Conservation (phyloP, 108 stramenopile genomes). For the Epipyxis sp. region DNA sequence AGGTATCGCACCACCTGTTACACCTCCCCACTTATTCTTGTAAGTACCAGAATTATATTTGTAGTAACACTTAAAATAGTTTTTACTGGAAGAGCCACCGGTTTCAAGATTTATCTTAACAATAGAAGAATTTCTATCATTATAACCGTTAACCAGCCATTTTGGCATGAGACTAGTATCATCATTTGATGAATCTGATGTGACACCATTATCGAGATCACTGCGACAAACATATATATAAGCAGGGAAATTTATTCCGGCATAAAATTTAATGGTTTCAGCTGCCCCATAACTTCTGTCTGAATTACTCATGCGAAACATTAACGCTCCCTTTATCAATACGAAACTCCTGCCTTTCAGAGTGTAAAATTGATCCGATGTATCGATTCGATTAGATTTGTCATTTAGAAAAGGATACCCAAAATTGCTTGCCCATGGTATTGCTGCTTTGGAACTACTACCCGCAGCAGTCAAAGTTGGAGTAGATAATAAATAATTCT, state of each 20-base stretch:
- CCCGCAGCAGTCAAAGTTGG: background rate
- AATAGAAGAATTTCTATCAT: no score
- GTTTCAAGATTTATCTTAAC: background rate
- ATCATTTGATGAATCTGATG: no score
- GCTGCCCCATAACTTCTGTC: conserved; percentile 1
- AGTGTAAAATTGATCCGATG: no score
- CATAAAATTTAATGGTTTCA: conserved; percentile 18
- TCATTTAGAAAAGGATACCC: no score
- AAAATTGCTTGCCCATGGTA: no score
- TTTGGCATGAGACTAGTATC: background rate
- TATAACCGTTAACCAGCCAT: conserved; percentile 11
- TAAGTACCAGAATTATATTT: background rate
- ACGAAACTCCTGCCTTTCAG: no score
- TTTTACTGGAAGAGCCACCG: background rate
- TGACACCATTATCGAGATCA: background rate
- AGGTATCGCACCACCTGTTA: background rate
- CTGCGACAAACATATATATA: conserved; percentile 3
- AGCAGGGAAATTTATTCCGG: conserved; percentile 14
- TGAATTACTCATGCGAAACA: conserved; percentile 1
- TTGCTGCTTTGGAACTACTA: background rate
- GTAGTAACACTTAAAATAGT: background rate
- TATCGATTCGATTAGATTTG: no score
- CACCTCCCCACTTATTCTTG: conserved; percentile 28
- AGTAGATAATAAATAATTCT: background rate
- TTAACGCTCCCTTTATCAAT: conserved; percentile 10